These are phyloP conservation scores for Hemileccinum rubropunctum DNA, from an alignment of 768 basidiomycete genomes.

Conservation along the genomic window DNA sequence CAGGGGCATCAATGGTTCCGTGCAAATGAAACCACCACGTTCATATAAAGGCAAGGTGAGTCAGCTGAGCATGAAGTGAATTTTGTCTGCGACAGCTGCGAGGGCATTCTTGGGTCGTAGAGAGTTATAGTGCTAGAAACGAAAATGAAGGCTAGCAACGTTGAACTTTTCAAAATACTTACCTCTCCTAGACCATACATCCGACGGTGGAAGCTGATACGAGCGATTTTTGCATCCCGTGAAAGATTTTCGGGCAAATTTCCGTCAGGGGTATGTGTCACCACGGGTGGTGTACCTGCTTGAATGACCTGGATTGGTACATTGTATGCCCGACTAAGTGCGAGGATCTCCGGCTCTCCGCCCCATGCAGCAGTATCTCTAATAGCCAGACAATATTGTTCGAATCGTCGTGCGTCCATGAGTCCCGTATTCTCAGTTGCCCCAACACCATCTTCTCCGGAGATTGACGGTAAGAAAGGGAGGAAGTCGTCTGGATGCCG, in stretches of 20 bases:
- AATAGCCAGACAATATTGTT: constrained; percentile 73
- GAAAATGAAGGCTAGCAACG: constrained; percentile 4
- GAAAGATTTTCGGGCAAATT: constrained; percentile 24
- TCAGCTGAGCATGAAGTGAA: constrained; percentile 31
- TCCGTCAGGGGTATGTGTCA: constrained; percentile 69
- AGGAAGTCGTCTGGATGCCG: constrained; percentile 86
- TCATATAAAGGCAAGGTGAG: too few relatives aligned
- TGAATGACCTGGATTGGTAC: constrained; percentile 92
- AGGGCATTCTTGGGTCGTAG: constrained; percentile 52
- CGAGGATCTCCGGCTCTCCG: constrained; percentile 95
- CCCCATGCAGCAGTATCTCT: constrained; percentile 92
- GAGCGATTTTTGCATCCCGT: constrained; percentile 42
- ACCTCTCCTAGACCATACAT: constrained; percentile 98
- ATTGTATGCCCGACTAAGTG: constrained; percentile 75
- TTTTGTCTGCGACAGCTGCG: constrained; percentile 28
- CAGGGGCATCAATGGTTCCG: neutral
- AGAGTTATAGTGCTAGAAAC: constrained; percentile 81
- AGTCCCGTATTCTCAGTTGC: constrained; percentile 58
- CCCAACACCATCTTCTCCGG: constrained; percentile 66
- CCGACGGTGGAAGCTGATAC: constrained; percentile 88
- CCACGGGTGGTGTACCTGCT: constrained; percentile 72
- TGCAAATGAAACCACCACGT: too few relatives aligned
- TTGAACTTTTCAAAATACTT: constrained; percentile 24
- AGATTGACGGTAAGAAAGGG: constrained; percentile 81
- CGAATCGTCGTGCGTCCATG: constrained; percentile 66